Base-by-base conservation (phyloP, 2,329 filamentous ascomycete genomes). In the Penicillium sp. region DNA sequence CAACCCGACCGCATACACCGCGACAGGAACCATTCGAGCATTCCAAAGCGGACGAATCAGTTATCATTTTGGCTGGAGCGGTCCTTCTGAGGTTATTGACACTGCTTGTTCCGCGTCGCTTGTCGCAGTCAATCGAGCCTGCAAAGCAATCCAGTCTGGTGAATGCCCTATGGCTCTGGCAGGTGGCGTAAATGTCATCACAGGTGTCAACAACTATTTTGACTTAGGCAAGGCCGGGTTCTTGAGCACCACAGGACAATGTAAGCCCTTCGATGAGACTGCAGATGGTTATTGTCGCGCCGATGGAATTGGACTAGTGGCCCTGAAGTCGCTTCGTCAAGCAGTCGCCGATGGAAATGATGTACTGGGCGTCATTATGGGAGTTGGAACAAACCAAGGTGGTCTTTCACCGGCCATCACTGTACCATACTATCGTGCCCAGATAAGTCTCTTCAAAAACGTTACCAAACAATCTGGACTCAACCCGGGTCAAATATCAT, bases 161-260 rank as follows among this genome's bases (percentile, higher is more conserved):
- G 67, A 71, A 26, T 66, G 59, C 14, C 60, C 61, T 3, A 59
- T 68, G 2, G 65, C 68, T 14, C 51, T 69, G 16, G 64, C 62
- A 18, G 57, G 60, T 23, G 66, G 65, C 3, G 48, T 65, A 5
- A 65, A 66, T 26, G 57, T 68, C 5, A 61, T 68, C 12, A 57
- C 73, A 2, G 66, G 64, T 16, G 72, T 66, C 47, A 65, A 73
- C 8, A 64, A 66, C 2, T 65, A 68, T 50, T 67, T 65, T 35
- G 71, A 71, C n/a, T 58, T 68, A 16, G 62, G 77, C 63, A 67
- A 56, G 20, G 54, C 54, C 8, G 54, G 54, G 4, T 83, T 49
- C 76, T 84, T 23, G 81, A 80, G 1, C 76, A 33, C 81, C 21
- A 75, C 77, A 0, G 81, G 81, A 1, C 74, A 77, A 46, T 83